Evolutionary conservation across 352 stramenopile genomes (phyloP).

Genomic region (Aphanomyces stellatus): DNA sequence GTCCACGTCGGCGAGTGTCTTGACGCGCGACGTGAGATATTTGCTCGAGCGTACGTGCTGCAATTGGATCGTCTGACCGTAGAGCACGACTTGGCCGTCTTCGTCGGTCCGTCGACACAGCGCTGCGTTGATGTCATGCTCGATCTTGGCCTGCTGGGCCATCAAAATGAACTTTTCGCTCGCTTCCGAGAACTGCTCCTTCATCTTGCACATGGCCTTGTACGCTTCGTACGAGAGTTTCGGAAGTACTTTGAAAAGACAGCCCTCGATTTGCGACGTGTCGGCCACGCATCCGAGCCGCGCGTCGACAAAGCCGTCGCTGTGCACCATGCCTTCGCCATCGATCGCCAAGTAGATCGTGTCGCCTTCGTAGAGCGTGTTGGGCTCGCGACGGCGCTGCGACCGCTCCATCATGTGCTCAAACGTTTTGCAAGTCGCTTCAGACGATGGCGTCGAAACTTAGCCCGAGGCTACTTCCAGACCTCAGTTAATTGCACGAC

Average conservation of each 20-base stretch:
- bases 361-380: conserved; percentile 17
- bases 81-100: conserved; percentile 2
- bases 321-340: conserved; percentile 9
- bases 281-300: conserved; percentile 1
- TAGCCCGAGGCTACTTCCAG: neutral
- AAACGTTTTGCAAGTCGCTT: neutral
- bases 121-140: neutral
- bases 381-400: neutral
- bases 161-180: conserved; percentile 7
- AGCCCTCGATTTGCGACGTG: neutral
- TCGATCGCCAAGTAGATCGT: conserved; percentile 7
- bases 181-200: conserved; percentile 2
- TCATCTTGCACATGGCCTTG: neutral
- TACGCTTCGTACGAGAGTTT: conserved; percentile 15
- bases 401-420: conserved; percentile 1
- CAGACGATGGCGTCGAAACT: too few relatives aligned
- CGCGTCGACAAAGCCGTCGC: conserved; percentile 17
- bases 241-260: conserved; percentile 14
- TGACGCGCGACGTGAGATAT: conserved; percentile 9
- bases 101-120: neutral
- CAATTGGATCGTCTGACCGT: conserved; percentile 16
- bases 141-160: conserved; percentile 7
- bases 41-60: conserved; percentile 16
- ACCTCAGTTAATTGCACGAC: neutral
- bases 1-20: conserved; percentile 18